Evolutionary conservation across 768 basidiomycete genomes (phyloP), one percentile per base, ranked within the genome.

Genomic region (Dentipellis sp.): DNA sequence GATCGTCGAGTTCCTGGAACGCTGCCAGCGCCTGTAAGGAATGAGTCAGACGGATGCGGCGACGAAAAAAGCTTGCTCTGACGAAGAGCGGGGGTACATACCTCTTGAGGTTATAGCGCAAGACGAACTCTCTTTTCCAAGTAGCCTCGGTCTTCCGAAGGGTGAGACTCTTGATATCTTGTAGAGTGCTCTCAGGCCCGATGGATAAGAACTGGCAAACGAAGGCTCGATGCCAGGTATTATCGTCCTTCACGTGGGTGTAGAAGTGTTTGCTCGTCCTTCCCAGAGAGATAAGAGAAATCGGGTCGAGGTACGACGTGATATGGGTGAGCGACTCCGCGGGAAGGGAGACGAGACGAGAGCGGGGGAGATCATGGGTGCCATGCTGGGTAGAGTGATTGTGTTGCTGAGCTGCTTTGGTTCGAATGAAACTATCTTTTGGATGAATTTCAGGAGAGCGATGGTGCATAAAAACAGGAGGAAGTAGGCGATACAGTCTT

Each of bases 171-270:
- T 67, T 72, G 42, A 70, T 57, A 21, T 65, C 60, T 36, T 75
- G 65, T 35, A 85, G 68, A 57, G 81, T 78, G 54, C 69, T 69
- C 68, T 91, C 86, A 16, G 88, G 88, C 9, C 75, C 69, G 53
- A 90, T 77, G 50, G 79, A 82, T 46, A 90, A 66, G 64, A 82
- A 83, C 66, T 84, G 83, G 53, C 74, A 78, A 58, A 82, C 71
- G 68, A 88, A 89, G 29, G 91, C 90, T 19, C 81, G 74, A 52
- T 79, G 76, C 90, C 90, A 93, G 37, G 87, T 91, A 64, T 80
- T 83, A 58, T 93, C 90, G 63, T 88, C 78, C 54, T 78, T 78
- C 75, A 90, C 71, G 76, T 90, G 88, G 59, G 76, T 72, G 65
- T 77, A 74, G 55, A 90, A 74, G 57, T 64, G 65, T 49, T 67